Conservation (phyloP, 257 asterid species). For the Jacaranda copaia region DNA sequence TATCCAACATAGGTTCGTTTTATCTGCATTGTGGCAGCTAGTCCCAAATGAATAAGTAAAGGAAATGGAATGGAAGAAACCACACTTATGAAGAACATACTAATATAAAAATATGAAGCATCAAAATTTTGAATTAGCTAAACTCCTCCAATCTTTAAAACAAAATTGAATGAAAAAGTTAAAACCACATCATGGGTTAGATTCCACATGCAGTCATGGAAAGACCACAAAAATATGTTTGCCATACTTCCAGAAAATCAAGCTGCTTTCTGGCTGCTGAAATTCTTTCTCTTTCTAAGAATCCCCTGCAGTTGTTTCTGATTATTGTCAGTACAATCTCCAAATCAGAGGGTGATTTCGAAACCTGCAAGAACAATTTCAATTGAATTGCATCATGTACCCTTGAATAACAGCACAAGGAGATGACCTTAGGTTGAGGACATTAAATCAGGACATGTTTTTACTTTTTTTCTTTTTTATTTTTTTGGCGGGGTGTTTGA, state of each 20-base stretch:
- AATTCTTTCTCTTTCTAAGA: slow-evolving; percentile 70
- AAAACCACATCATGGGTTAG: slow-evolving; percentile 24
- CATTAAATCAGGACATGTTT: not conserved
- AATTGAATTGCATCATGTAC: not conserved
- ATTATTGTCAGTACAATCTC: slow-evolving; percentile 86
- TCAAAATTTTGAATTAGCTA: slow-evolving; percentile 29
- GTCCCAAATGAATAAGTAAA: not conserved
- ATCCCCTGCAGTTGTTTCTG: slow-evolving; percentile 75
- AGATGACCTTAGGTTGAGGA: not conserved
- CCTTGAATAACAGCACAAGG: not conserved
- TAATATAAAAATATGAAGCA: slow-evolving; percentile 6
- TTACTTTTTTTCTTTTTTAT: no score
- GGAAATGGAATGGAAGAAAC: slow-evolving; percentile 14
- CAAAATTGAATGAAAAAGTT: slow-evolving; percentile 27
- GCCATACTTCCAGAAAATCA: slow-evolving; percentile 85
- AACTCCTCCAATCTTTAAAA: slow-evolving; percentile 20
- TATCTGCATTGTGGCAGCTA: slow-evolving; percentile 1
- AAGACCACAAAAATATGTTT: slow-evolving; percentile 34
- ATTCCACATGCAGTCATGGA: slow-evolving; percentile 20
- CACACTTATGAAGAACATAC: slow-evolving; percentile 1
- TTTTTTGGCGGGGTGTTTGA: not conserved
- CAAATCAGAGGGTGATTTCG: slow-evolving; percentile 93
- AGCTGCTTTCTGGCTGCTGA: slow-evolving; percentile 80
- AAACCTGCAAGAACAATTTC: slow-evolving; percentile 60
- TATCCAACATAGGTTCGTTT: slow-evolving; percentile 25